These are phyloP conservation scores for Candolleomyces efflorescens DNA, from an alignment of 768 basidiomycete genomes.

Conservation along the genomic window DNA sequence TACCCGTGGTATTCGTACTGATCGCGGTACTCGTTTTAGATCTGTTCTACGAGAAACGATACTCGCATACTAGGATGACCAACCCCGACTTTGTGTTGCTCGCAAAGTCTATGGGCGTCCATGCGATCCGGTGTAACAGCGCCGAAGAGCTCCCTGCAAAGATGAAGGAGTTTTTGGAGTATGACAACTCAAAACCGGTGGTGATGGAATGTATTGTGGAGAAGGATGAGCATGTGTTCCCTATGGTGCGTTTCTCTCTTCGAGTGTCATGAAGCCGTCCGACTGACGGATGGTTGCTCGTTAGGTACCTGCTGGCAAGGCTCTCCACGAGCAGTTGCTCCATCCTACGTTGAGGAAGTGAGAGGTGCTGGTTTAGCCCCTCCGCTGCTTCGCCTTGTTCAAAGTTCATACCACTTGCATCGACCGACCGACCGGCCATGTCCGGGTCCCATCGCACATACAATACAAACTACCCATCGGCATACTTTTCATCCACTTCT, in stretches of 20 bases:
- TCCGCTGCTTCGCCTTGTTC: too few species aligned
- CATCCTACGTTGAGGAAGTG: slow-evolving; percentile 48
- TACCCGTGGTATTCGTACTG: neutral
- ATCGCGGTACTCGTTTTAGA: slow-evolving; percentile 35
- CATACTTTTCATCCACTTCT: too few species aligned
- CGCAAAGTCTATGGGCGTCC: slow-evolving; percentile 87
- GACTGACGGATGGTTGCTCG: neutral
- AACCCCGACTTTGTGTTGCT: slow-evolving; percentile 95
- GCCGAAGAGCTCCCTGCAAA: slow-evolving; percentile 80
- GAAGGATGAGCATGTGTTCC: slow-evolving; percentile 84
- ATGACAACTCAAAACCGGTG: slow-evolving; percentile 81
- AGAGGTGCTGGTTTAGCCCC: slow-evolving; percentile 7
- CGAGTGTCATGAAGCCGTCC: neutral
- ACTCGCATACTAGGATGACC: slow-evolving; percentile 93
- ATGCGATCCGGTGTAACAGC: slow-evolving; percentile 74
- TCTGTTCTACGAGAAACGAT: slow-evolving; percentile 94
- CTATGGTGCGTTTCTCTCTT: slow-evolving; percentile 53
- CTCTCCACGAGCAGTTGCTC: slow-evolving; percentile 86
- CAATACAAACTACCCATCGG: too few species aligned
- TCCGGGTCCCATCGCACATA: too few species aligned
- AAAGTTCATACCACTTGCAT: too few species aligned
- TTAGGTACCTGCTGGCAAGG: slow-evolving; percentile 89
- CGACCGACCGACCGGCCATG: too few species aligned
- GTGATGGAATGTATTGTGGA: slow-evolving; percentile 89
- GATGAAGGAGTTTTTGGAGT: slow-evolving; percentile 99